phyloP scores from a whole-genome alignment of 345 rosid genomes.

The Isatis tinctoria region DNA sequence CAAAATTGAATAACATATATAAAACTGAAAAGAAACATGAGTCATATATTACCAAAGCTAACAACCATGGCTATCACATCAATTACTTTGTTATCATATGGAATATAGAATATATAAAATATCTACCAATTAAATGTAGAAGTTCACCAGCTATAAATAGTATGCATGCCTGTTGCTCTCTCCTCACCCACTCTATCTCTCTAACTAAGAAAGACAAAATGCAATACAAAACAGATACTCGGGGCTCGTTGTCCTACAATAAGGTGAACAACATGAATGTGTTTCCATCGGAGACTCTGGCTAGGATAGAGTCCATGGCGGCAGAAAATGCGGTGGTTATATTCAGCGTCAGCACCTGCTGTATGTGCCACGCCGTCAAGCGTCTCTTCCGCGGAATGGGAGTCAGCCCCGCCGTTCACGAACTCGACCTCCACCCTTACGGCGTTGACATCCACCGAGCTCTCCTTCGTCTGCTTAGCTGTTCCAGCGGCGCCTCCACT shows the following conservation, averaged over 20 bases:
- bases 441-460: slow-evolving; percentile 33
- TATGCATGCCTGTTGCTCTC: slow-evolving; percentile 9
- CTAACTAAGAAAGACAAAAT: slow-evolving; percentile 9
- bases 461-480: slow-evolving; percentile 33
- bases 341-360: slow-evolving; percentile 78
- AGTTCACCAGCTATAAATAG: slow-evolving; percentile 18
- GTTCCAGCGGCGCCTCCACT: slow-evolving; percentile 44
- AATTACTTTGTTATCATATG: slow-evolving; percentile 6
- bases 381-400: slow-evolving; percentile 87
- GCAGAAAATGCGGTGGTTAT: slow-evolving; percentile 72
- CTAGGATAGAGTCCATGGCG: slow-evolving; percentile 39
- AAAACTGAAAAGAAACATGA: background rate
- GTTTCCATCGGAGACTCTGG: slow-evolving; percentile 28
- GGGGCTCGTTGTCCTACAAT: background rate
- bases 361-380: slow-evolving; percentile 96
- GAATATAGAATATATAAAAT: slow-evolving; percentile 1
- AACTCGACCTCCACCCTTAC: slow-evolving; percentile 61
- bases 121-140: background rate
- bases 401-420: slow-evolving; percentile 76
- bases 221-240: slow-evolving; percentile 32
- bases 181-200: background rate
- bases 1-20: background rate
- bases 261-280: slow-evolving; percentile 23
- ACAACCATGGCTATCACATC: slow-evolving; percentile 24
- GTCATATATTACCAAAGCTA: background rate